A percentile compares a stretch with the other conserved stretches of the same genome.
phyloP scores from a whole-genome alignment of 78 protist species.

The Dictyostelium firmibasis region DNA sequence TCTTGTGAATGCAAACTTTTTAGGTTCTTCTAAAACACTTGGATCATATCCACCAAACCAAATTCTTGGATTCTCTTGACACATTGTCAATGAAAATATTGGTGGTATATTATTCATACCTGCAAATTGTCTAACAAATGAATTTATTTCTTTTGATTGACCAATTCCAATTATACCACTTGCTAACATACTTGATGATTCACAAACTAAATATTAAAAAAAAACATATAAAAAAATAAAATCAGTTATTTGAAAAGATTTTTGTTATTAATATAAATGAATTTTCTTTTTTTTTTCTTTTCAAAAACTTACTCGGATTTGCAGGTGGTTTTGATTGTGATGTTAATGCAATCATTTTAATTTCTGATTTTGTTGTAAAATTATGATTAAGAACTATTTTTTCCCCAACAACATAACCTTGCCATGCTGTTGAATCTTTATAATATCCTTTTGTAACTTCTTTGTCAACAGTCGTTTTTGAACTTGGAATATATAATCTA shows the following conservation, averaged over 20 bases:
- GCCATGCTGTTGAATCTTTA: conserved; percentile 7
- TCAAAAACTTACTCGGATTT: conserved; percentile 25
- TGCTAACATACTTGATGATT: conserved; percentile 51
- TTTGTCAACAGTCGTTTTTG: conserved; percentile 20
- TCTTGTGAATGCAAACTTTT: conserved; percentile 7
- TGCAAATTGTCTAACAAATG: conserved; percentile 22
- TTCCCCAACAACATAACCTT: not conserved
- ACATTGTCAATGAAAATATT: conserved; percentile 28
- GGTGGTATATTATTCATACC: not conserved
- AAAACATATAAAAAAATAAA: too few species aligned
- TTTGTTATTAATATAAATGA: too few species aligned
- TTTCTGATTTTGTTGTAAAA: not conserved
- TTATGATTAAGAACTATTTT: not conserved
- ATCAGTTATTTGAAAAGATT: too few species aligned
- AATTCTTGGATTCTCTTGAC: conserved; percentile 42
- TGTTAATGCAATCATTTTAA: conserved; percentile 25
- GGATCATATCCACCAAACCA: conserved; percentile 76
- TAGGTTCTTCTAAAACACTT: not conserved
- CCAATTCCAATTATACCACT: conserved; percentile 48
- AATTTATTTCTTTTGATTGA: not conserved
- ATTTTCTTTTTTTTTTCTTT: too few species aligned
- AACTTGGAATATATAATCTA: conserved; percentile 7
- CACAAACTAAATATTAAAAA: conserved; percentile 9
- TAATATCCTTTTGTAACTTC: not conserved
- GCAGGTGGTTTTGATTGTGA: conserved; percentile 70